Base-by-base conservation (phyloP, 257 asterid genomes). In the Knoxia roxburghii region DNA sequence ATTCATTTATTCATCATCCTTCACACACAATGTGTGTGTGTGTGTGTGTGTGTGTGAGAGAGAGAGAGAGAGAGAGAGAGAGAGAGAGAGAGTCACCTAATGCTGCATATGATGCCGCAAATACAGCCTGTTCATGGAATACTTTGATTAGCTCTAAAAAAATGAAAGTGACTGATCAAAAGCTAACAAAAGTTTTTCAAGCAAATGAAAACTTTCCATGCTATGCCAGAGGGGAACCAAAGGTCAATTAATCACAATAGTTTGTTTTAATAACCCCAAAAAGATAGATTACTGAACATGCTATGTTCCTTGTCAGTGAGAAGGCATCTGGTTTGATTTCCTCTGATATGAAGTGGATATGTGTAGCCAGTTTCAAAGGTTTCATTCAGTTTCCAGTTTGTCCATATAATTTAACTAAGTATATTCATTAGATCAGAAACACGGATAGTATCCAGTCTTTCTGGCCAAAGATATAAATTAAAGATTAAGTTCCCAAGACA, bases 51-150 rank as follows among this genome's bases (percentile, higher is more conserved):
- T n/a, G n/a, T n/a, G n/a, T n/a, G n/a, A n/a, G n/a, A 21, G 26
- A 17, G 39, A 51, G 37, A 2, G 39, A 24, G 7, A 21, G 18
- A 24, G 49, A 53, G 49, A 27, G 3, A 54, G 24, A 15, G 75
- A 55, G 26, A 33, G 52, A 57, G n/a, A 64, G 21, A 32, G 35
- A 51, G 69, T 76, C 77, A 89, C 96, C 96, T 78, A 64, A 15
- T 43, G 84, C 53, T 2, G 86, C 82, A 67, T 78, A 89, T 71
- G 85, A 75, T 30, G 83, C 82, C 32, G 87, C 90, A 72, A 68
- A 61, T 26, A 77, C 45, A 40, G 86, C 96, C 94, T 88, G 89
- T 68, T 45, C 71, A 78, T 40, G 24, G 53, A 72, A 59, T 74
- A 51, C n/a, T 37, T 37, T 33, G 8, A 65, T 72, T 53, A 77